phyloP scores from a whole-genome alignment of 1,284 basidiomycete species.

The Malassezia furfur region DNA sequence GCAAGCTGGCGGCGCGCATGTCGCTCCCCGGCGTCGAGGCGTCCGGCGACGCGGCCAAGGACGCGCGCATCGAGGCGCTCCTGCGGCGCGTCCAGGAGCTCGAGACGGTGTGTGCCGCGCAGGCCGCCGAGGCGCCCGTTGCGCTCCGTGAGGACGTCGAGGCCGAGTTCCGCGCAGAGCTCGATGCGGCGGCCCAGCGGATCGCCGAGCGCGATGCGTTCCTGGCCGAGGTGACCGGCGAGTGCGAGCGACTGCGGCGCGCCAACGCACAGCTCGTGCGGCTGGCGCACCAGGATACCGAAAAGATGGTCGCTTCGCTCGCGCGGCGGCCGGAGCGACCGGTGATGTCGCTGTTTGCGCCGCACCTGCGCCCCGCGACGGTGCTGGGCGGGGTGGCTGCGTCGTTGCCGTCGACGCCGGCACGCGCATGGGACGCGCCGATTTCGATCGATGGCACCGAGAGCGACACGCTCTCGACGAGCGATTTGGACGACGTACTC shows the following conservation, averaged over 20 bases:
- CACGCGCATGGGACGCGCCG: not conserved
- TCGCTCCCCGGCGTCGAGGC: slow-evolving; percentile 13
- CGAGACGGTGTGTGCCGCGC: slow-evolving; percentile 37
- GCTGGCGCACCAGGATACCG: slow-evolving; percentile 29
- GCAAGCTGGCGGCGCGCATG: slow-evolving; percentile 24
- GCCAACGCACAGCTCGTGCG: slow-evolving; percentile 26
- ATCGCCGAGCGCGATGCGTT: slow-evolving; percentile 27
- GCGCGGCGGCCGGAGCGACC: not conserved
- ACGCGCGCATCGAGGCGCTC: slow-evolving; percentile 21
- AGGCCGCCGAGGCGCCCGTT: slow-evolving; percentile 28
- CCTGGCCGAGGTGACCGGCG: slow-evolving; percentile 22
- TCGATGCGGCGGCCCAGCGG: slow-evolving; percentile 16
- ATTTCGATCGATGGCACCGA: not conserved
- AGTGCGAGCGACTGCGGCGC: slow-evolving; percentile 21
- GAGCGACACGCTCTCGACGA: slow-evolving; percentile 2
- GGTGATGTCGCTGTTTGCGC: slow-evolving; percentile 15
- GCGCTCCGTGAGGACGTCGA: slow-evolving; percentile 40
- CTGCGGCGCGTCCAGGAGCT: slow-evolving; percentile 31
- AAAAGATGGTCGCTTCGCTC: slow-evolving; percentile 22
- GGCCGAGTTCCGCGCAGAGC: slow-evolving; percentile 18
- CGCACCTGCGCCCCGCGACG: slow-evolving; percentile 15
- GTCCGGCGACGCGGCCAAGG: slow-evolving; percentile 14
- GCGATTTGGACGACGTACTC: slow-evolving; percentile 14
- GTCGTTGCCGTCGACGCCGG: not conserved
- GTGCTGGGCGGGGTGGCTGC: slow-evolving; percentile 2